Evolutionary conservation across 805 yeast genomes (phyloP).

Genomic region (Wickerhamiella kurtzmanii): DNA sequence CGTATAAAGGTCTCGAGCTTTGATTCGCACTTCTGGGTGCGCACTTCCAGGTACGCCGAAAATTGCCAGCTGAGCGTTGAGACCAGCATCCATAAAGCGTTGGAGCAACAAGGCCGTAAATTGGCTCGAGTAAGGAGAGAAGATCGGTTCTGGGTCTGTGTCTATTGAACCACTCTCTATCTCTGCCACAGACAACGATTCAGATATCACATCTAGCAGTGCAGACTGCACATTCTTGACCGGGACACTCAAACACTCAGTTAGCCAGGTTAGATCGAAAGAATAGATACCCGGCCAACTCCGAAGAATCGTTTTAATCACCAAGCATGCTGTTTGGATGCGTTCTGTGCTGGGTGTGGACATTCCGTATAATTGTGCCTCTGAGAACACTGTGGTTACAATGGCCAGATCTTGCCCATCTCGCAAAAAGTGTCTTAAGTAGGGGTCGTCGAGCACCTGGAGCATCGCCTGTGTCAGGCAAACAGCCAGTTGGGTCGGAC

Average conservation of each 20-base stretch:
- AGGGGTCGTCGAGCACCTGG: conserved; percentile 45
- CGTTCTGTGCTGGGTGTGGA: conserved; percentile 38
- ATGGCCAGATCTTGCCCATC: conserved; percentile 50
- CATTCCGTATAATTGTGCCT: conserved; percentile 30
- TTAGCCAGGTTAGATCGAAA: conserved; percentile 37
- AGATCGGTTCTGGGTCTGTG: not conserved
- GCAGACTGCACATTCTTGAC: conserved; percentile 39
- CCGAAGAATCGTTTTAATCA: conserved; percentile 49
- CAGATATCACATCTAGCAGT: conserved; percentile 58
- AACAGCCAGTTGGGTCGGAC: conserved; percentile 34
- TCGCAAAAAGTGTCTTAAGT: conserved; percentile 37
- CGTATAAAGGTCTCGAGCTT: conserved; percentile 51
- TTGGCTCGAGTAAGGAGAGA: conserved; percentile 34
- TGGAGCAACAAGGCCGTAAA: conserved; percentile 48
- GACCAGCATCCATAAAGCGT: conserved; percentile 40
- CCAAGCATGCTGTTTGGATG: conserved; percentile 45
- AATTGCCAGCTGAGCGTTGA: conserved; percentile 34
- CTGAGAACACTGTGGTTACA: conserved; percentile 60
- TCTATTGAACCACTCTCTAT: conserved; percentile 32
- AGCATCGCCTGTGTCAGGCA: conserved; percentile 36
- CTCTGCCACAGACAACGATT: conserved; percentile 45
- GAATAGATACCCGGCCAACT: conserved; percentile 66
- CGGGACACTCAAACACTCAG: conserved; percentile 18
- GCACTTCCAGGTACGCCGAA: conserved; percentile 28
- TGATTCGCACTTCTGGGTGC: conserved; percentile 29